phyloP scores from a whole-genome alignment of 2,329 filamentous ascomycete genomes.

The Basipetospora chlamydospora region DNA sequence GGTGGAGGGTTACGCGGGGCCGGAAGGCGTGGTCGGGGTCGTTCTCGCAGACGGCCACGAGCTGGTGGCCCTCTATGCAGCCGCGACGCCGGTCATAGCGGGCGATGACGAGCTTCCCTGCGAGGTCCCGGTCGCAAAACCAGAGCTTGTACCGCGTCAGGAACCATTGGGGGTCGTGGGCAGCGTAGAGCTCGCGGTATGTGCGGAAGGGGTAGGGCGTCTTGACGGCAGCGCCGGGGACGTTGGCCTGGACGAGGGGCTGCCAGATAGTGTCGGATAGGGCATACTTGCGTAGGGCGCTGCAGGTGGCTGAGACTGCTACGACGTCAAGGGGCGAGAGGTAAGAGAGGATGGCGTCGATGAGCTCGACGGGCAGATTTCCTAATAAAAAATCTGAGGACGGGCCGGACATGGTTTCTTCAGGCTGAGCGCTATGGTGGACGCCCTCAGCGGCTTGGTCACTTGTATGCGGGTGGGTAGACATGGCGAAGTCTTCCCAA shows the following conservation, averaged over 20 bases:
- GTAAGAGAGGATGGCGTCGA: slow-evolving; percentile 55
- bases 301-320: slow-evolving; percentile 45
- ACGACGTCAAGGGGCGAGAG: slow-evolving; percentile 52
- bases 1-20: slow-evolving; percentile 54
- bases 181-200: slow-evolving; percentile 57
- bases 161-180: slow-evolving; percentile 76
- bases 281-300: slow-evolving; percentile 41
- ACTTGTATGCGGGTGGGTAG: too few species aligned
- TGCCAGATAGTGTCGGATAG: slow-evolving; percentile 60
- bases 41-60: slow-evolving; percentile 48
- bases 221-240: slow-evolving; percentile 40
- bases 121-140: slow-evolving; percentile 64
- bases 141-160: slow-evolving; percentile 67
- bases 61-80: slow-evolving; percentile 66
- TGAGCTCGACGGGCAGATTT: slow-evolving; percentile 54
- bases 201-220: slow-evolving; percentile 43
- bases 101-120: slow-evolving; percentile 61
- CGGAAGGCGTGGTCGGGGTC: slow-evolving; percentile 57
- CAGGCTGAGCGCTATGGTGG: too few species aligned
- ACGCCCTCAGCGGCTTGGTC: too few species aligned
- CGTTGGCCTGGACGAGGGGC: slow-evolving; percentile 49
- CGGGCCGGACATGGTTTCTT: too few species aligned
- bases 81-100: slow-evolving; percentile 60
- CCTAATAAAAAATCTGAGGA: too few species aligned
- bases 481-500: too few species aligned